Evolutionary conservation across 805 yeast species (phyloP).

Genomic region (Kodamaea restingae): DNA sequence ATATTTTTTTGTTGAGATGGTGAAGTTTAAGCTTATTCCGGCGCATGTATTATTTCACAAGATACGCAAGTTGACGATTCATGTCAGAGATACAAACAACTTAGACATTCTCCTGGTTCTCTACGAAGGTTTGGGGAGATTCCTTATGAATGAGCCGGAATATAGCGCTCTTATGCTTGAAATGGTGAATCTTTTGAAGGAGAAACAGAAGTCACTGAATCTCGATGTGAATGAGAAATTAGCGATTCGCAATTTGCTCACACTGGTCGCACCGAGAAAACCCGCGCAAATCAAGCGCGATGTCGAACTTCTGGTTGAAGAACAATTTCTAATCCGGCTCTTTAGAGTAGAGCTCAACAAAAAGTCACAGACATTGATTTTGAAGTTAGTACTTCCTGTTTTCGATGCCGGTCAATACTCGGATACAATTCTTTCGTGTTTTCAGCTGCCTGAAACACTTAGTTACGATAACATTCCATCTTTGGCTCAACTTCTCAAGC

Average conservation of each 20-base stretch:
- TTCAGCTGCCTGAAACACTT: constrained; percentile 58
- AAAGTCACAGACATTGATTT: constrained; percentile 20
- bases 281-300: constrained; percentile 7
- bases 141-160: constrained; percentile 54
- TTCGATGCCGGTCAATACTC: constrained; percentile 16
- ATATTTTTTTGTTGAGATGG: constrained; percentile 66
- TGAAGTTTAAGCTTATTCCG: constrained; percentile 72
- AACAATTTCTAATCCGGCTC: constrained; percentile 40
- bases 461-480: constrained; percentile 51
- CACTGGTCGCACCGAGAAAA: constrained; percentile 59
- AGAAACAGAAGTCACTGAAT: constrained; percentile 44
- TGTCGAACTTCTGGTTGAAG: constrained; percentile 17
- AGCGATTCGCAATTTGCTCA: constrained; percentile 54
- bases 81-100: constrained; percentile 50
- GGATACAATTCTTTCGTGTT: constrained; percentile 32
- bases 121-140: constrained; percentile 70
- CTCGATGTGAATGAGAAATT: constrained; percentile 53
- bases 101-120: constrained; percentile 66
- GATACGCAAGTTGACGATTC: constrained; percentile 55
- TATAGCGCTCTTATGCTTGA: constrained; percentile 56
- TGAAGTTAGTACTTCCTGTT: constrained; percentile 13
- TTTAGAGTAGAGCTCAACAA: constrained; percentile 48
- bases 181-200: constrained; percentile 55
- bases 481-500: constrained; percentile 45
- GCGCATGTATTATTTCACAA: constrained; percentile 70